Evolutionary conservation across 768 basidiomycete genomes (phyloP).

Genomic region (Cyclocybe aegerita): DNA sequence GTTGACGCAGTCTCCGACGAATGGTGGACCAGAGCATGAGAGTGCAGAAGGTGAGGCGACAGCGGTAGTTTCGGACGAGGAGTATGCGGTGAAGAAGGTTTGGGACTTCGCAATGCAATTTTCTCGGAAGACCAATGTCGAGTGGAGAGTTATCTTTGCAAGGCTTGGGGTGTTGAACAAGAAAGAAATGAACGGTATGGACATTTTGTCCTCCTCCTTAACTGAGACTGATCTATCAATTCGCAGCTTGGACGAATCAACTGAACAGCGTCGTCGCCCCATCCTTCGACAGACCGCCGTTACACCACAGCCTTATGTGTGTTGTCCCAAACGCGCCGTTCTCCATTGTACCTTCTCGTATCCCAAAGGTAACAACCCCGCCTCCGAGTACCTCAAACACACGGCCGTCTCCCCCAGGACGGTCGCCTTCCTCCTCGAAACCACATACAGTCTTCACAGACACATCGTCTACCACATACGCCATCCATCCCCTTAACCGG

Average conservation of each 20-base stretch:
- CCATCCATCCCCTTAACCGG: slow-evolving; percentile 40
- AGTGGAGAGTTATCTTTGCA: slow-evolving; percentile 78
- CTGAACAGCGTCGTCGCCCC: slow-evolving; percentile 40
- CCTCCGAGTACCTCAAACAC: slow-evolving; percentile 25
- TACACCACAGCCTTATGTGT: slow-evolving; percentile 61
- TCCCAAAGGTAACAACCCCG: slow-evolving; percentile 12
- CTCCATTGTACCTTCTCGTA: slow-evolving; percentile 46
- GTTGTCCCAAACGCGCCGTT: slow-evolving; percentile 61
- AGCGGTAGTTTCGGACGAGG: slow-evolving; percentile 36
- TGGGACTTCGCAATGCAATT: slow-evolving; percentile 71
- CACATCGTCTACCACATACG: slow-evolving; percentile 49
- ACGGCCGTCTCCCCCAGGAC: slow-evolving; percentile 12
- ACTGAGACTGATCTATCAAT: slow-evolving; percentile 4
- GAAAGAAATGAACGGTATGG: slow-evolving; percentile 66
- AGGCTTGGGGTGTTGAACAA: slow-evolving; percentile 62
- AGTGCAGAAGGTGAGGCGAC: slow-evolving; percentile 16
- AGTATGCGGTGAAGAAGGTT: slow-evolving; percentile 54
- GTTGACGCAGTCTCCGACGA: slow-evolving; percentile 47
- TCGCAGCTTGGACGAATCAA: slow-evolving; percentile 65
- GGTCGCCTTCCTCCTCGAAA: slow-evolving; percentile 21
- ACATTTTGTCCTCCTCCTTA: slow-evolving; percentile 1
- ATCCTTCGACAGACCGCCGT: slow-evolving; percentile 42
- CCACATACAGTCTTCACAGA: slow-evolving; percentile 33
- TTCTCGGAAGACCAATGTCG: slow-evolving; percentile 64
- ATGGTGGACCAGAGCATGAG: slow-evolving; percentile 3